A percentile compares a stretch with the other conserved stretches of the same genome.
These are phyloP conservation scores for Vickermania ingenoplastis DNA, from an alignment of 208 protist species.

Conservation along the genomic window DNA sequence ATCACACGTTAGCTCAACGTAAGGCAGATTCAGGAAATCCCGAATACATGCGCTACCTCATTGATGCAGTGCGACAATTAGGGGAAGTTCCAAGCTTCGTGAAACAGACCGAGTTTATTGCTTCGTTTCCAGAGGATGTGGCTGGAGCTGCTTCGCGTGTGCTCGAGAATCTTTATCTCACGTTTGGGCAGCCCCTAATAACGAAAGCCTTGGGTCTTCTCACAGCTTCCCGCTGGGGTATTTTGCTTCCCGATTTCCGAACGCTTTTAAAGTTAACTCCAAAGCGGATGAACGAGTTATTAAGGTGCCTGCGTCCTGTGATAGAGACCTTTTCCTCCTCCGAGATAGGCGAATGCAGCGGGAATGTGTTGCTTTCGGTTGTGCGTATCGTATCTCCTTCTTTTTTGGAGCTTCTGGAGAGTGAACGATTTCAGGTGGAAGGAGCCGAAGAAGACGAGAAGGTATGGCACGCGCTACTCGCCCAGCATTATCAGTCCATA, in stretches of 20 bases:
- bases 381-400: conserved; percentile 4
- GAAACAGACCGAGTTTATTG: conserved; percentile 25
- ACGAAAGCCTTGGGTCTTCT: conserved; percentile 42
- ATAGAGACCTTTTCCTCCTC: conserved; percentile 15
- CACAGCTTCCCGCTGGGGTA: conserved; percentile 44
- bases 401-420: conserved; percentile 16
- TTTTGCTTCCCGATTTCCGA: conserved; percentile 52
- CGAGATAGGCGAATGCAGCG: conserved; percentile 4
- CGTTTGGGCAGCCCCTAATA: conserved; percentile 37
- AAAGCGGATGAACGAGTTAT: conserved; percentile 45
- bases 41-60: conserved; percentile 60
- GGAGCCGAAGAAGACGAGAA: conserved; percentile 19
- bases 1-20: conserved; percentile 40
- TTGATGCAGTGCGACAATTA: conserved; percentile 35
- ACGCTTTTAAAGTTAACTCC: conserved; percentile 31
- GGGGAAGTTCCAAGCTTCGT: conserved; percentile 44
- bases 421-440: conserved; percentile 17
- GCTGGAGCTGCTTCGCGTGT: conserved; percentile 32
- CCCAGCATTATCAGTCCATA: conserved; percentile 9
- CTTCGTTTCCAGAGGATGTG: conserved; percentile 44
- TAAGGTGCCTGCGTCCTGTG: conserved; percentile 60
- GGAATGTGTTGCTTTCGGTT: neutral
- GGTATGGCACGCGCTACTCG: conserved; percentile 19
- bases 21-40: conserved; percentile 38
- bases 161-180: conserved; percentile 24